Base-by-base conservation (phyloP, 352 stramenopile species). In the Phytophthora kernoviae region DNA sequence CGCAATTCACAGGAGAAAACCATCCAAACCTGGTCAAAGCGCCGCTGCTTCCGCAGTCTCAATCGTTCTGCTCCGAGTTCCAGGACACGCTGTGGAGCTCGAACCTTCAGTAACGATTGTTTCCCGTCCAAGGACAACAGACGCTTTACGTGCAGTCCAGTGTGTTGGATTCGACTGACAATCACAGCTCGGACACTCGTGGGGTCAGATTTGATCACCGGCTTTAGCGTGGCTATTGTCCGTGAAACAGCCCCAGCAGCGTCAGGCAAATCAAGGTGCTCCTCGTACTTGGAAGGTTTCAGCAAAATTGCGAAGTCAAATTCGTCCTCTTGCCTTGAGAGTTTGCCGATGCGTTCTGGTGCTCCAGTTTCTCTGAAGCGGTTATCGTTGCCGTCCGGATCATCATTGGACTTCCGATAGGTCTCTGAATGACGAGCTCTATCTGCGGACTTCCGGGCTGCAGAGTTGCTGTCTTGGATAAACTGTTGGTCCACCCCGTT, bases 251-350 rank as follows among this genome's bases (percentile, higher is more conserved):
- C 18, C 5, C 33, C 15, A 12, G 27, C 22, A 17, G 26, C 36
- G n/a, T 72, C 53, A 10, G 44, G 60, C 1, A 84, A 33, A 24
- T 88, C 77, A 9, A 84, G n/a, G 26, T 73, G 61, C 56, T 91
- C 79, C 46, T 92, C 79, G 54, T 73, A 67, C 57, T 91, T 90
- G 21, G 75, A 86, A 36, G 83, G 65, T 41, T 90, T 93, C 39
- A 94, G 60, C 43, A 94, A 17, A 60, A 94, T 92, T n/a, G 84
- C 84, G 70, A 94, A 91, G 48, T 94, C 84, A 60, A 84, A 94
- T 33, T 91, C 83, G 49, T 84, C 79, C 55, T 92, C 81, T 26
- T 89, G 77, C 27, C 78, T 65, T 0, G 82, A 88, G 27, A 91
- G 62, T 15, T 90, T 82, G 1, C 79, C 79, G 24, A 88, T 75